Percentiles rank a stretch among this genome's conserved stretches.
phyloP scores from a whole-genome alignment of 1,284 basidiomycete genomes.

The Vanrija sp. region DNA sequence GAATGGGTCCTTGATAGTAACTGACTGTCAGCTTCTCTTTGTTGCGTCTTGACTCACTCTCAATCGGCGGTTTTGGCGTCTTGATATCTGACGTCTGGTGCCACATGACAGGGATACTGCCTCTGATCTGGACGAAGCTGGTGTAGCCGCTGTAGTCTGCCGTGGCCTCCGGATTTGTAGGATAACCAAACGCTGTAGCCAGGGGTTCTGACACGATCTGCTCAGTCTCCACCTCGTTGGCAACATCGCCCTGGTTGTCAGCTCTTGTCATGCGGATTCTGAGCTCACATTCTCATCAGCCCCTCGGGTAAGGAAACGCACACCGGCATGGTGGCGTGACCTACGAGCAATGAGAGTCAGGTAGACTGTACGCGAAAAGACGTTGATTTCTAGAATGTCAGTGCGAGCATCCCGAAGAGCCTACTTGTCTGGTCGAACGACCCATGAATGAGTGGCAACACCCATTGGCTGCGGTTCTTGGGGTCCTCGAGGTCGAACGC shows the following conservation, averaged over 20 bases:
- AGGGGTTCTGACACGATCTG: slow-evolving; percentile 94
- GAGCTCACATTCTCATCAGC: slow-evolving; percentile 64
- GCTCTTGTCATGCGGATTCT: background rate
- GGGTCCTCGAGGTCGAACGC: slow-evolving; percentile 52
- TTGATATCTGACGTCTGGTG: slow-evolving; percentile 89
- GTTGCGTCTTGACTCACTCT: slow-evolving; percentile 59
- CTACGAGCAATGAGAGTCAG: slow-evolving; percentile 90
- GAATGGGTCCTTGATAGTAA: slow-evolving; percentile 92
- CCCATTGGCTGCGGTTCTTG: slow-evolving; percentile 68
- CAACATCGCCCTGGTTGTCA: slow-evolving; percentile 77
- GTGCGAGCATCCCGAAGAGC: slow-evolving; percentile 45
- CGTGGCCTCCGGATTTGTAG: slow-evolving; percentile 49
- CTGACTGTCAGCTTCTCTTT: slow-evolving; percentile 49
- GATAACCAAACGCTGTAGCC: slow-evolving; percentile 77
- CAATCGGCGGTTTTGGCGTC: slow-evolving; percentile 89
- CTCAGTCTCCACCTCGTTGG: slow-evolving; percentile 98
- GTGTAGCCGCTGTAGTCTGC: slow-evolving; percentile 67
- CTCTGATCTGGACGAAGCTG: slow-evolving; percentile 93
- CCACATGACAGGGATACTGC: slow-evolving; percentile 95
- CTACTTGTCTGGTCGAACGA: slow-evolving; percentile 92
- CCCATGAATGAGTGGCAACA: slow-evolving; percentile 89
- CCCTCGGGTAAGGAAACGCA: slow-evolving; percentile 90
- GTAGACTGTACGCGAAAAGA: slow-evolving; percentile 85
- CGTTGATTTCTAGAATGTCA: slow-evolving; percentile 67
- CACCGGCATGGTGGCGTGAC: slow-evolving; percentile 93